Evolutionary conservation across 768 basidiomycete genomes (phyloP).

Genomic region (Lentinula edodes): DNA sequence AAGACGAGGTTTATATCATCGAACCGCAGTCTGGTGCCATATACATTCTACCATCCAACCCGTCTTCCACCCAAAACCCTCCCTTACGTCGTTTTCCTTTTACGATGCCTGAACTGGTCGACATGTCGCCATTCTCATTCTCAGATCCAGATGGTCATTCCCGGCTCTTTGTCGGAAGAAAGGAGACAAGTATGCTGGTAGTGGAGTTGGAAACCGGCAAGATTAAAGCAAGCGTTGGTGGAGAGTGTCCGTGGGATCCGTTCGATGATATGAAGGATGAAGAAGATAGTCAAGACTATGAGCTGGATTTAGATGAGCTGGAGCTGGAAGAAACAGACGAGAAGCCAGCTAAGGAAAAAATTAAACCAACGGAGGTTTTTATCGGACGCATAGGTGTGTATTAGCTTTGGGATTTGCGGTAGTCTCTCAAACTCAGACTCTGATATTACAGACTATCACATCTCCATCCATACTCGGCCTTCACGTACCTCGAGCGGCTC

Average conservation of each 20-base stretch:
- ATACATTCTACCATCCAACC: slow-evolving; percentile 69
- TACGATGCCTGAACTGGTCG: slow-evolving; percentile 89
- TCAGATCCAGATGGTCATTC: slow-evolving; percentile 48
- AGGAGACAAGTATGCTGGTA: slow-evolving; percentile 77
- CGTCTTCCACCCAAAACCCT: slow-evolving; percentile 46
- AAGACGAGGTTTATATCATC: slow-evolving; percentile 82
- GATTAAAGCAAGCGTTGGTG: slow-evolving; percentile 68
- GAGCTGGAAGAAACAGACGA: slow-evolving; percentile 30
- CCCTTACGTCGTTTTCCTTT: slow-evolving; percentile 63
- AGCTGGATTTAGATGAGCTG: slow-evolving; percentile 54
- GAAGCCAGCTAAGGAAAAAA: slow-evolving; percentile 15
- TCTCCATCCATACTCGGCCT: slow-evolving; percentile 71
- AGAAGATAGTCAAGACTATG: slow-evolving; percentile 21
- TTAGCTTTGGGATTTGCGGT: neutral
- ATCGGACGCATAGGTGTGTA: slow-evolving; percentile 47
- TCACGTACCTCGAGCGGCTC: slow-evolving; percentile 13
- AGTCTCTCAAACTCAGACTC: neutral
- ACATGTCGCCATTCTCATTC: slow-evolving; percentile 81
- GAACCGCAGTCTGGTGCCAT: slow-evolving; percentile 95
- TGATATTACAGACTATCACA: slow-evolving; percentile 66
- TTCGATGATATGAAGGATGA: slow-evolving; percentile 46
- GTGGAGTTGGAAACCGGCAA: slow-evolving; percentile 77
- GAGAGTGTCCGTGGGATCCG: slow-evolving; percentile 76
- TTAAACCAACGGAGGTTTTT: slow-evolving; percentile 40
- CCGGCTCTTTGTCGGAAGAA: slow-evolving; percentile 83